These are phyloP conservation scores for Pisolithus sp. DNA, from an alignment of 768 basidiomycete species.

Conservation along the genomic window DNA sequence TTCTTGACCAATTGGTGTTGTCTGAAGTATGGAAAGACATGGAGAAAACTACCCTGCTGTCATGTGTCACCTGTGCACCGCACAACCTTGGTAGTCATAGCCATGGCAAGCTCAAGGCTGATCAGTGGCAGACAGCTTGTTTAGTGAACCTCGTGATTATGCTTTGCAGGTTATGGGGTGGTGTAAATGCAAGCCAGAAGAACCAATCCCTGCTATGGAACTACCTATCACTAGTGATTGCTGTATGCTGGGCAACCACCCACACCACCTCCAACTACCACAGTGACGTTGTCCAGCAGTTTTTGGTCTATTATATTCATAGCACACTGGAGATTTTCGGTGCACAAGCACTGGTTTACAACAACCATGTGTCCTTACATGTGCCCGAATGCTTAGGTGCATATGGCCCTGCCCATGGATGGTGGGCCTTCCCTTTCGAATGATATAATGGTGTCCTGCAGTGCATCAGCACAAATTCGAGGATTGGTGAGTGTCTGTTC, in stretches of 20 bases:
- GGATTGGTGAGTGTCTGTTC: conserved; percentile 18
- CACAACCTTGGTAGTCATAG: conserved; percentile 25
- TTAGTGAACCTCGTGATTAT: conserved; percentile 23
- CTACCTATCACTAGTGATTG: not conserved
- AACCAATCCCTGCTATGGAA: not conserved
- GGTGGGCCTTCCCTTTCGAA: conserved; percentile 25
- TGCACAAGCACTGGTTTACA: conserved; percentile 6
- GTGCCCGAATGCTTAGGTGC: conserved; percentile 20
- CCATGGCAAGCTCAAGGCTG: conserved; percentile 30
- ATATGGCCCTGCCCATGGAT: conserved; percentile 25
- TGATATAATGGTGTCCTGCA: conserved; percentile 28
- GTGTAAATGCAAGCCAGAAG: not conserved
- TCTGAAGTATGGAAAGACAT: conserved; percentile 4
- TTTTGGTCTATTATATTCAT: not conserved
- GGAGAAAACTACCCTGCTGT: conserved; percentile 9
- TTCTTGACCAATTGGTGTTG: not conserved
- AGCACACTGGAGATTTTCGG: not conserved
- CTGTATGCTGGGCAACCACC: not conserved
- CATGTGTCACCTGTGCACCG: conserved; percentile 21
- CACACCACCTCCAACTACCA: conserved; percentile 1
- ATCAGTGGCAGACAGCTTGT: conserved; percentile 19
- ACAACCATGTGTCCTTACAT: conserved; percentile 39
- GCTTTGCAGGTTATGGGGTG: conserved; percentile 25
- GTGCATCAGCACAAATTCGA: conserved; percentile 22
- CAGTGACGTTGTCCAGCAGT: not conserved